Evolutionary conservation across 2,329 filamentous ascomycete species (phyloP).

Genomic region (Nemania sp.): DNA sequence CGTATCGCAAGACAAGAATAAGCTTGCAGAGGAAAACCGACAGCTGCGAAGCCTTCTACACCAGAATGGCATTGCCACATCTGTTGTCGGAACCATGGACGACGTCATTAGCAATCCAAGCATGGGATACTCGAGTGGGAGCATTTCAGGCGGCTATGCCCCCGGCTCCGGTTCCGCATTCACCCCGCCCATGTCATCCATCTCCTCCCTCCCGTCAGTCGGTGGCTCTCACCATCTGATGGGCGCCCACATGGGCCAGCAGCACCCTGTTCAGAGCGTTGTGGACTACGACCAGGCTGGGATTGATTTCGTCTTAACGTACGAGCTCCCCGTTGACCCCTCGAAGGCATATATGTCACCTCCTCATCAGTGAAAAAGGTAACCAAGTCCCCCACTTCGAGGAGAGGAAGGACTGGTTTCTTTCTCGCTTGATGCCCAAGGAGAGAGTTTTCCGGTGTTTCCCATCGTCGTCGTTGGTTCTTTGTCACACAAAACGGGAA

Average conservation of each 20-base stretch:
- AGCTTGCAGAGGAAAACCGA: constrained; percentile 77
- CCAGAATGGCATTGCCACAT: constrained; percentile 55
- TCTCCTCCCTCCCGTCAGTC: constrained; percentile 49
- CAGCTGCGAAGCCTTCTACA: constrained; percentile 65
- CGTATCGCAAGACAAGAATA: constrained; percentile 75
- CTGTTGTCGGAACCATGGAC: constrained; percentile 43
- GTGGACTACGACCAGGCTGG: constrained; percentile 81
- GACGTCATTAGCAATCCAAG: constrained; percentile 53
- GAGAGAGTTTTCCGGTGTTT: constrained; percentile 29
- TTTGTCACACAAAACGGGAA: constrained; percentile 26
- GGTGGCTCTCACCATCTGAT: constrained; percentile 42
- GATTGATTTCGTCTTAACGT: constrained; percentile 91
- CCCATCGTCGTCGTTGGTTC: constrained; percentile 14
- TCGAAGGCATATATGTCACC: constrained; percentile 69
- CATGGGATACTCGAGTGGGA: constrained; percentile 57
- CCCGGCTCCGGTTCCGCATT: constrained; percentile 51
- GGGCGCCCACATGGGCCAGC: constrained; percentile 40
- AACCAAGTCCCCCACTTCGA: constrained; percentile 29
- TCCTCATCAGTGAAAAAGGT: constrained; percentile 56
- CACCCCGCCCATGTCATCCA: constrained; percentile 53
- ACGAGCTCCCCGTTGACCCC: constrained; percentile 61
- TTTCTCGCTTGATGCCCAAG: constrained; percentile 31
- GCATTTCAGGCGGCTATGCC: constrained; percentile 66
- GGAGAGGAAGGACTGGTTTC: constrained; percentile 33
- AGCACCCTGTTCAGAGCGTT: constrained; percentile 44